Base-by-base conservation (phyloP, 1,284 basidiomycete species). In the Cutaneotrichosporon cutaneum region DNA sequence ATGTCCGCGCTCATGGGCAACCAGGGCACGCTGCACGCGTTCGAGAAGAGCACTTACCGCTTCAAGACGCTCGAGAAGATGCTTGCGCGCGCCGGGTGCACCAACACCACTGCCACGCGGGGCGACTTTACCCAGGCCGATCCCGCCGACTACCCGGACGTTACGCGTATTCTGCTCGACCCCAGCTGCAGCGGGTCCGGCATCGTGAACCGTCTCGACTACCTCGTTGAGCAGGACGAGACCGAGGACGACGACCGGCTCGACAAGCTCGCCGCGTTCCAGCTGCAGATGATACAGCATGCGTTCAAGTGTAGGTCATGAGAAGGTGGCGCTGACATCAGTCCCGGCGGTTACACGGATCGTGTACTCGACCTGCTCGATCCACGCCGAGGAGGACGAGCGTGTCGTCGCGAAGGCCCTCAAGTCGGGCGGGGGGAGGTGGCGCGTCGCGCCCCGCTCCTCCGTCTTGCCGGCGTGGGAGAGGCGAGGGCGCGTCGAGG, bases 271-370 rank as follows among this genome's bases (percentile, higher is more conserved):
- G 39, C 39, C n/a, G 39, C 39, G 18, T 42, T 42, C 39, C 39
- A 42, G 74, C 82, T 92, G n/a, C 84, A 86, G 76, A 94, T 98
- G 87, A 87, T 99, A 70, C 69, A 86, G 69, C 96, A 98, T 73
- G 95, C 95, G 10, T 93, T 99, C 88, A 88, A 87, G 76, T 99
- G n/a, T n/a, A n/a, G n/a, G n/a, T n/a, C n/a, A n/a, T n/a, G n/a
- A n/a, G n/a, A n/a, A n/a, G n/a, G n/a, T n/a, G n/a, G n/a, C n/a
- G n/a, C n/a, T n/a, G n/a, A n/a, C n/a, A n/a, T n/a, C n/a, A n/a
- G n/a, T 92, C 71, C 84, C 84, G 0, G 72, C 78, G 2, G 84
- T 84, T 3, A 68, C 83, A 57, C 87, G 86, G 67, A 90, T 98
- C 62, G 93, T 94, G 18, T 99, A 99, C 79, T 98, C 94, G 22